Conservation (phyloP, 2,329 filamentous ascomycete genomes). For the Fonsecaea monophora region DNA sequence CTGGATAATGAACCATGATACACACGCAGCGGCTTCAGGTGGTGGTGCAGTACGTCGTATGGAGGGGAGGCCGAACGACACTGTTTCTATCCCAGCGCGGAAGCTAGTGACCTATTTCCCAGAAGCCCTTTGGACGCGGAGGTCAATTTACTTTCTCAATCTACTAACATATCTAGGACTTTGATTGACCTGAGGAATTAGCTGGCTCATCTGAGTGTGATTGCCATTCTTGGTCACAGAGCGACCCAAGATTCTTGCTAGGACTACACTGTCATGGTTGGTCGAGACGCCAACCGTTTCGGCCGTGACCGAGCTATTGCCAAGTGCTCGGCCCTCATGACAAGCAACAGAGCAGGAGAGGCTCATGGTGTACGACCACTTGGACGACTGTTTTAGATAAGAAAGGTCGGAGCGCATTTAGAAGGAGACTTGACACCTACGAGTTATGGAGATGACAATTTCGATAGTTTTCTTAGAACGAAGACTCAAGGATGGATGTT, state of each 20-base stretch:
- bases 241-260: not conserved
- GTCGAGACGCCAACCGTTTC: not conserved
- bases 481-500: not conserved
- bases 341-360: not conserved
- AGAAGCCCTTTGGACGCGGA: not conserved
- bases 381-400: not conserved
- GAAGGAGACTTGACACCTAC: not conserved
- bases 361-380: not conserved
- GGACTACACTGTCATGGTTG: not conserved
- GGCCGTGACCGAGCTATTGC: not conserved
- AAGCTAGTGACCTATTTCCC: not conserved
- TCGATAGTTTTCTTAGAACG: not conserved
- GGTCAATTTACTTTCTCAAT: not conserved
- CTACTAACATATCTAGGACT: not conserved
- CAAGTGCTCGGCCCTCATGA: not conserved
- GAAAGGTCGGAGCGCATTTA: not conserved
- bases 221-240: not conserved
- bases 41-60: not conserved
- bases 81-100: not conserved
- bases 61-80: not conserved
- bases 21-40: not conserved
- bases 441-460: not conserved
- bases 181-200: not conserved
- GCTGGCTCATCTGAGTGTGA: not conserved
- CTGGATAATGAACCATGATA: not conserved